Evolutionary conservation across 805 yeast genomes (phyloP), one percentile per base, ranked within the genome.

Genomic region (Candida morakotiae): DNA sequence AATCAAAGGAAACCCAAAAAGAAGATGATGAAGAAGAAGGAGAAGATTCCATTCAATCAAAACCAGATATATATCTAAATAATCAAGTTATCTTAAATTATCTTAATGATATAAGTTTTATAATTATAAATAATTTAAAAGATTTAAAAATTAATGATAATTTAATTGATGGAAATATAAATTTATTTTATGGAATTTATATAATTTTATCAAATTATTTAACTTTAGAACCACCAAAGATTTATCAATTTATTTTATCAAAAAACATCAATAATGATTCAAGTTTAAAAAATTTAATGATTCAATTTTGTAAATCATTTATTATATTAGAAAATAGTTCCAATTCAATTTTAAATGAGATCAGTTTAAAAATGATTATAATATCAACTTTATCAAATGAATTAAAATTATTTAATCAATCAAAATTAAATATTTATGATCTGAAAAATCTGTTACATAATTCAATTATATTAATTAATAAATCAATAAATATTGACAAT

Each of bases 401-500:
- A 38, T 43, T 64, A 32, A 62, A 60, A 32, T 38, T 46, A 18
- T 27, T 9, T 13, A 35, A 28, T 18, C 24, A 28, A 14, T 5
- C 54, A 9, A 45, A 44, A 21, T 43, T 58, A 23, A 34, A 51
- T 18, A 47, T 62, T 2, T 65, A 45, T 41, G 51, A 67, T 24
- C 60, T 64, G 44, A 64, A 64, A 34, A 64, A 68, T 42, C 59
- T 62, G 19, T 51, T 77, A 8, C 82, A 77, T 43, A 75, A 75
- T 48, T 64, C 79, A 0, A 69, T 76, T 14, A 75, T 77, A 11
- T 60, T 75, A 46, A 66, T 74, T 7, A 75, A 75, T 45, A 74
- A 71, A 47, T 64, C 66, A 15, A 46, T 56, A 45, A 41, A 41
- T 30, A 16, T 31, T 21, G 9, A 29, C 31, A 31, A 38, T 28